A percentile compares a stretch with the other conserved stretches of the same genome.
Evolutionary conservation across 768 basidiomycete genomes (phyloP).

Genomic region (Trametes cingulata): DNA sequence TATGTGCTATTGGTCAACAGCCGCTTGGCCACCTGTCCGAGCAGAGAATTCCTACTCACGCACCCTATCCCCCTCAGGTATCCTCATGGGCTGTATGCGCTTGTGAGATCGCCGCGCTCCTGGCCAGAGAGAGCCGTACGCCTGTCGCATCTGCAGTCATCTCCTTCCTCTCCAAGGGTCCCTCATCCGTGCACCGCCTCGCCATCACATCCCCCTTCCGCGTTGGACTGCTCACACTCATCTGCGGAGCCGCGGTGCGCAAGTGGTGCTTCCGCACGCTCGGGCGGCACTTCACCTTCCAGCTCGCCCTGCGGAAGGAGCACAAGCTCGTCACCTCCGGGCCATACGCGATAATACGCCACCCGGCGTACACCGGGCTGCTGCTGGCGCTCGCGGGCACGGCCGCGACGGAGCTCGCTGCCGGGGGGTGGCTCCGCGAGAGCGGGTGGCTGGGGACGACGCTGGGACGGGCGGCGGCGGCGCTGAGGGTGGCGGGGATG

Average conservation of each 20-base stretch:
- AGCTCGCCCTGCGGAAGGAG: slow-evolving; percentile 15
- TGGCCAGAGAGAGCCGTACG: neutral
- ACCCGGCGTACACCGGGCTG: slow-evolving; percentile 24
- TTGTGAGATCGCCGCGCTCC: neutral
- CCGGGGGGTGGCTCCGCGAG: slow-evolving; percentile 4
- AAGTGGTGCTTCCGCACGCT: slow-evolving; percentile 30
- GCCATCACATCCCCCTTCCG: neutral
- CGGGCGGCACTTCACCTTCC: slow-evolving; percentile 23
- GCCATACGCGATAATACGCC: slow-evolving; percentile 25
- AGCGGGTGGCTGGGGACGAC: slow-evolving; percentile 1
- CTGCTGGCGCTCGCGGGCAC: neutral
- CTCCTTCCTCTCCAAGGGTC: neutral
- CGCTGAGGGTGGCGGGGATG: neutral
- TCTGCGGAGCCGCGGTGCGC: neutral
- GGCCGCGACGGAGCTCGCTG: neutral
- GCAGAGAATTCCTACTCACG: neutral
- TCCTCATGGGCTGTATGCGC: neutral
- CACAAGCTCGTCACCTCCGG: slow-evolving; percentile 25
- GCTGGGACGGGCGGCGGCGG: neutral
- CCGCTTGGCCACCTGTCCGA: too few relatives aligned
- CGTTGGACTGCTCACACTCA: neutral
- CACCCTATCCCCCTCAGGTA: neutral
- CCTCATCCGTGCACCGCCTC: neutral
- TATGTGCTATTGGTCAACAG: neutral
- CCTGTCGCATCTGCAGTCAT: neutral